Percentiles rank a stretch among this genome's conserved stretches.
These are phyloP conservation scores for Vanderwaltozyma polyspora DNA, from an alignment of 805 yeast genomes.

Conservation along the genomic window DNA sequence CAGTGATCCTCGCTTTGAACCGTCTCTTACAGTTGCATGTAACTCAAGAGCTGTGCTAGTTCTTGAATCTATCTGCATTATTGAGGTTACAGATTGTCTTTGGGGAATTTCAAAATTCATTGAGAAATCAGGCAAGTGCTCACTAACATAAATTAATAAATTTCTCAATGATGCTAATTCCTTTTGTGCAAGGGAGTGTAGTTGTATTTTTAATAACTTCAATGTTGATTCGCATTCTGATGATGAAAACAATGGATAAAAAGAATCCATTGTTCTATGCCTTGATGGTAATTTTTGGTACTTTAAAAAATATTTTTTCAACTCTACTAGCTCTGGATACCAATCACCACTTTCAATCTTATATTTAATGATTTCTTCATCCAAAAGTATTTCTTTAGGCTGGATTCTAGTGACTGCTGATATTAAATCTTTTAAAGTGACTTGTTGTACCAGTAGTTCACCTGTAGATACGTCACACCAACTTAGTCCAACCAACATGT, in stretches of 20 bases:
- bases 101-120: slow-evolving; percentile 59
- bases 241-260: slow-evolving; percentile 29
- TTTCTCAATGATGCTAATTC: slow-evolving; percentile 54
- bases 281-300: slow-evolving; percentile 35
- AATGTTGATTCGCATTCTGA: slow-evolving; percentile 11
- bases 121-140: slow-evolving; percentile 59
- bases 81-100: slow-evolving; percentile 38
- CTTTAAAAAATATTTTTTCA: slow-evolving; percentile 48
- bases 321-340: slow-evolving; percentile 47
- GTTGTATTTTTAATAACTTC: slow-evolving; percentile 18
- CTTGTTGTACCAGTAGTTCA: slow-evolving; percentile 55
- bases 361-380: slow-evolving; percentile 33
- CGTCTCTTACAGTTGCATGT: slow-evolving; percentile 44
- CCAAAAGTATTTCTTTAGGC: slow-evolving; percentile 70
- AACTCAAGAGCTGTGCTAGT: slow-evolving; percentile 71
- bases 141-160: slow-evolving; percentile 55
- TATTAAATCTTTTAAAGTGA: slow-evolving; percentile 46
- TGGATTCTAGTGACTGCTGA: slow-evolving; percentile 66
- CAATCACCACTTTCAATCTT: slow-evolving; percentile 37
- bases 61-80: slow-evolving; percentile 70
- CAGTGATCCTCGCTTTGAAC: slow-evolving; percentile 55
- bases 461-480: slow-evolving; percentile 92
- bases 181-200: slow-evolving; percentile 29
- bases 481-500: slow-evolving; percentile 50
- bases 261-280: slow-evolving; percentile 30